phyloP scores from a whole-genome alignment of 202 grass and related monocot species.

The Dendrocalamus latiflorus region DNA sequence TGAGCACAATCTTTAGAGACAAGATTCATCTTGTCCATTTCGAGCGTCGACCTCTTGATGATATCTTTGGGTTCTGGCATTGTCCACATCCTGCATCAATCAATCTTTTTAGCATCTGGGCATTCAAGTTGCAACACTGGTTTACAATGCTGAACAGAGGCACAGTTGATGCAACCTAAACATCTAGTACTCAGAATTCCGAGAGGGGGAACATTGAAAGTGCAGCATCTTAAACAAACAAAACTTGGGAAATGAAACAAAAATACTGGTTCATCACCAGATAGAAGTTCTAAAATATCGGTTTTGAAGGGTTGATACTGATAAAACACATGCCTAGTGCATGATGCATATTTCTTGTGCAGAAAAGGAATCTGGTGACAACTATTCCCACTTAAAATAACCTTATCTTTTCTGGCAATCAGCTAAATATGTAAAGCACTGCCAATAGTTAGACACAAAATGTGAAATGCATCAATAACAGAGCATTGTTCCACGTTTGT shows the following conservation, averaged over 20 bases:
- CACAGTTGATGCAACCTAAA: background rate
- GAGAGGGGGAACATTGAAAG: background rate
- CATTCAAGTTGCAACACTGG: background rate
- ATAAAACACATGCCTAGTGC: background rate
- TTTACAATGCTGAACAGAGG: background rate
- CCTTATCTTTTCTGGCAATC: background rate
- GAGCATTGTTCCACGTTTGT: background rate
- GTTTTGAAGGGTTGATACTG: background rate
- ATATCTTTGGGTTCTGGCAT: conserved; percentile 85
- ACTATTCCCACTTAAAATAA: background rate
- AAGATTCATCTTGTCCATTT: conserved; percentile 54
- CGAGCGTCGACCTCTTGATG: conserved; percentile 48
- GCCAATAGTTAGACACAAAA: background rate
- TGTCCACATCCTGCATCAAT: conserved; percentile 70
- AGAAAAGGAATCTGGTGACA: background rate
- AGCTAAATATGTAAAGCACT: background rate
- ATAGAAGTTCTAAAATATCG: background rate
- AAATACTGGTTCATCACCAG: background rate
- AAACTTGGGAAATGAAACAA: background rate
- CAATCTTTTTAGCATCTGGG: background rate
- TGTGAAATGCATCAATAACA: background rate
- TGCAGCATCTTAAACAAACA: background rate
- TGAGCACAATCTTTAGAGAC: conserved; percentile 49
- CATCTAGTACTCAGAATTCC: background rate
- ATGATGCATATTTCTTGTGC: background rate